Base-by-base conservation (phyloP, 306 rosid genomes). In the Medicago arabica region DNA sequence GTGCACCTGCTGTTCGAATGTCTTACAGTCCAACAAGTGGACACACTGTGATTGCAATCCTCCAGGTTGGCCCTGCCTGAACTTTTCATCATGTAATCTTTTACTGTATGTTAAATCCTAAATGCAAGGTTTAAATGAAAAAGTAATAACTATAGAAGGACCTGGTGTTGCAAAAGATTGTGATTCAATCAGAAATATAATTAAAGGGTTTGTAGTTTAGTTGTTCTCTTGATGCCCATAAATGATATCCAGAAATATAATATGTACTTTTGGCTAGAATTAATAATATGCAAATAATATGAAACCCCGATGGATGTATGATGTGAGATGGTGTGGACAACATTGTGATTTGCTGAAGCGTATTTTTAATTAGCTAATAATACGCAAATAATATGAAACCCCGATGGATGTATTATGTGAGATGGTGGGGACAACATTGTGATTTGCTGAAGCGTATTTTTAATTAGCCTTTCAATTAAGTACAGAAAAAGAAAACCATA, bases 21-120 rank as follows among this genome's bases (percentile, higher is more conserved):
- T 85, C 94, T 59, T 93, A 93, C 69, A 91, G 97, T 73, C 97
- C 96, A 62, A 91, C 96, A 21, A 93, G 91, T 80, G 98, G 97
- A 64, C 98, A 91, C 86, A 83, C 98, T 65, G 96, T 93, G 80
- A 81, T 93, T 67, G 98, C 92, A 28, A 93, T 93, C 61, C 91
- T 88, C 77, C 94, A 89, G 97, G 97, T 93, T 80, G 71, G 83
- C 70, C 80, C 55, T 75, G 23, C 74, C 43, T 53, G 39, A 46
- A 63, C 82, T 70, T 72, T 14, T 73, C 65, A 57, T 68, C 55
- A 41, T 60, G n/a, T 21, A 75, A 57, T 57, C 19, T 63, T 15
- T 54, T 44, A 25, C 47, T 57, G 9, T 66, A 31, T 79, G 38
- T 64, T 18, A 46, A 67, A 17, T 67, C 75, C 19, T 57, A 46